Evolutionary conservation across 768 basidiomycete genomes (phyloP), one percentile per base, ranked within the genome.

Genomic region (Psilocybe cubensis): DNA sequence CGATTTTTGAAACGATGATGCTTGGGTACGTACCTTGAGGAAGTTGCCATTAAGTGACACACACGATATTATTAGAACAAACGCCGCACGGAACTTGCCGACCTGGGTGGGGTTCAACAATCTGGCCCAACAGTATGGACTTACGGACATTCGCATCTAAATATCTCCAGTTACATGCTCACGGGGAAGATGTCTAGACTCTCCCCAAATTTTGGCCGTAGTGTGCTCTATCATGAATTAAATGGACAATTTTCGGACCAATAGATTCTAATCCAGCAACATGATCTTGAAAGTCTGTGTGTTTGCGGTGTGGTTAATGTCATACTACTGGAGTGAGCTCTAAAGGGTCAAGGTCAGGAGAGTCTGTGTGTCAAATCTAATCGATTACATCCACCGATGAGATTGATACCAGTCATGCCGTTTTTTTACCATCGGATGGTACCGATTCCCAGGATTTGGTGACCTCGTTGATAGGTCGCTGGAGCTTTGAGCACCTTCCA

Each of bases 71-170:
- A 49, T 50, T 54, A 54, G 58, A 54, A 54, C 58, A 29, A 48
- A 49, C 53, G 57, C 57, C 56, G 52, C 56, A 55, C 60, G 60
- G 60, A 43, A 61, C 17, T 58, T 58, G 35, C 60, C 60, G 60
- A 47, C 42, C 41, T 12, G 24, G 45, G 24, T 31, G 38, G 14
- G 14, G 33, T 42, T 25, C 25, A 48, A 53, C 41, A 28, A 33
- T 45, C 45, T 29, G 49, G 43, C 52, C 60, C 20, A 54, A 57
- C 47, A 29, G 56, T 33, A 42, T 51, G 49, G 48, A 18, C 48
- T 29, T n/a, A 54, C 44, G 5, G 14, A 46, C 24, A 14, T 25
- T 48, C 46, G 46, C 46, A 48, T 48, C 17, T 12, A 48, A 29
- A 6, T 27, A 20, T 17, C 28, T 23, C 44, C 35, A 38, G 35